Evolutionary conservation across 345 rosid species (phyloP), one percentile per base, ranked within the genome.

Genomic region (Microcos paniculata): DNA sequence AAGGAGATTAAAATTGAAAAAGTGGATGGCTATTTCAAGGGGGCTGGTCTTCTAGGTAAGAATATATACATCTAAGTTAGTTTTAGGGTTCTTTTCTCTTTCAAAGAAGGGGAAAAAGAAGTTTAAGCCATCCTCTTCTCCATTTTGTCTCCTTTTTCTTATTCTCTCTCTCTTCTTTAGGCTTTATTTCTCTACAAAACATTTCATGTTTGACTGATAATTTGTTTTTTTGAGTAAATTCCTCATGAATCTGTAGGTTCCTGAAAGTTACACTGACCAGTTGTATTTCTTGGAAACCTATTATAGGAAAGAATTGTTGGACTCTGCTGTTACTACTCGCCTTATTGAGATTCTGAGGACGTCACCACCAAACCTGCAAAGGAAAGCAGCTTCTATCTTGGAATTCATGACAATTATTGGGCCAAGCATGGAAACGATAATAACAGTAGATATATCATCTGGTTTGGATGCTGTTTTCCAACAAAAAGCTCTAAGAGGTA

Each of bases 351-450:
- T 91, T 72, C 74, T 91, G 74, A 90, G 85, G 87, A 73, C 84
- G 19, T 83, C 91, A 10, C 80, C 89, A 23, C 85, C 90, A 43
- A 69, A 78, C 75, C 80, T 90, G 58, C 93, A 91, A 75, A 87
- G 94, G 74, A 92, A 91, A 65, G 89, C 87, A 53, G 89, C 94
- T 75, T 85, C 92, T 18, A 33, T 94, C 71, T 85, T 92, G 3
- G 98, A 92, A 87, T 89, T 82, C 78, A 79, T 78, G 70, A 81
- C 87, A 19, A 33, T 85, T 68, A 73, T 58, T 72, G 84, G 84
- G 62, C 80, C 91, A 49, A 79, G 79, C 78, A 77, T 84, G 86
- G 85, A 86, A 77, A 67, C 71, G 2, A 76, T 82, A 77, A 84
- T 86, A 49, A 82, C 88, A 30, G 81, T 55, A 61, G 80, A 90